A percentile compares a stretch with the other conserved stretches of the same genome.
phyloP scores from a whole-genome alignment of 1,284 basidiomycete species.

The Rhodotorula sp. region DNA sequence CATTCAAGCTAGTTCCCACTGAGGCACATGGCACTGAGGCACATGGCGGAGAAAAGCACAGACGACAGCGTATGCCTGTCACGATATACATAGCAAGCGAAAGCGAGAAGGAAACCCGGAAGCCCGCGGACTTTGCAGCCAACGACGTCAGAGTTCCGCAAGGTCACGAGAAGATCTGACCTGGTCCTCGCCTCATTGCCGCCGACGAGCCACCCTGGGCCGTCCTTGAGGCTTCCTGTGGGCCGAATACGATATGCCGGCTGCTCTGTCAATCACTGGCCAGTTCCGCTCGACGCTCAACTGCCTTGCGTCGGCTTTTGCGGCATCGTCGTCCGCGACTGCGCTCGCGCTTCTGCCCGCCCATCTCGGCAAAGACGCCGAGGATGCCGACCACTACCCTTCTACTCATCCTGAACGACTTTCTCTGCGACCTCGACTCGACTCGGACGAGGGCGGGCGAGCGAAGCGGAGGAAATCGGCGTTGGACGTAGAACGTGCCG shows the following conservation, averaged over 20 bases:
- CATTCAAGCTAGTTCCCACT: too few relatives aligned
- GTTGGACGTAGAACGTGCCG: constrained; percentile 1
- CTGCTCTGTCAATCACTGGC: neutral
- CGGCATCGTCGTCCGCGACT: neutral
- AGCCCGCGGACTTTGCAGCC: constrained; percentile 10
- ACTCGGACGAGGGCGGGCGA: neutral
- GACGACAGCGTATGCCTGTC: neutral
- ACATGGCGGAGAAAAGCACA: too few relatives aligned
- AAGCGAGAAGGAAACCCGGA: neutral
- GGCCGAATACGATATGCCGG: neutral
- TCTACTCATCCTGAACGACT: neutral
- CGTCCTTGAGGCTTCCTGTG: too few relatives aligned
- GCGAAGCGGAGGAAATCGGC: neutral
- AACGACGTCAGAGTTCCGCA: neutral
- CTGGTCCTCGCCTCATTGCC: neutral
- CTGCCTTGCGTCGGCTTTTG: constrained; percentile 4
- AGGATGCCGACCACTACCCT: neutral
- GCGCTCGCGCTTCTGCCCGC: neutral
- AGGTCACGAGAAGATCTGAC: neutral
- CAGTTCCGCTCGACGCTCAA: neutral
- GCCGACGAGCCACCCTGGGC: too few relatives aligned
- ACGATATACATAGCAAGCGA: neutral
- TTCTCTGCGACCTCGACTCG: neutral
- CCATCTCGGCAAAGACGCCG: neutral
- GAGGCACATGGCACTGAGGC: too few relatives aligned